Conservation (phyloP, 2,329 filamentous ascomycete species). For the Aspergillus sp. region DNA sequence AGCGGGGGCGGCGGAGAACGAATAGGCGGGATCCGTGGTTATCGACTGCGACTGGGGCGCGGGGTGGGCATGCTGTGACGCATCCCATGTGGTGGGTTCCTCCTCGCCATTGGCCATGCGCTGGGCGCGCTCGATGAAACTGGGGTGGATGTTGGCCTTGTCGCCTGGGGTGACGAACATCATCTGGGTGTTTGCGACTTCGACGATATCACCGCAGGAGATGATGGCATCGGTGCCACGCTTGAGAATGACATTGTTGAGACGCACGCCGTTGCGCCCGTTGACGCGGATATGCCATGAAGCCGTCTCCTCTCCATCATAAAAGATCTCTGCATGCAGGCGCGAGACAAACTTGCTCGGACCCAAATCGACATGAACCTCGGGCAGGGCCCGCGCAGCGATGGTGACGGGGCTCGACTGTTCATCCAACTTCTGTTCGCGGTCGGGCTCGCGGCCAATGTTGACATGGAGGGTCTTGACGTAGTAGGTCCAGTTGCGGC, state of each 20-base stretch:
- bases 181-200: slow-evolving; percentile 93
- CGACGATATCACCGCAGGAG: slow-evolving; percentile 82
- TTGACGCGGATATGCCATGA: slow-evolving; percentile 83
- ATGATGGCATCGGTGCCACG: slow-evolving; percentile 63
- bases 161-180: slow-evolving; percentile 92
- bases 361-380: slow-evolving; percentile 81
- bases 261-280: slow-evolving; percentile 83
- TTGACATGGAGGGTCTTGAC: slow-evolving; percentile 45
- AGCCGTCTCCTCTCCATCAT: slow-evolving; percentile 58
- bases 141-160: slow-evolving; percentile 63
- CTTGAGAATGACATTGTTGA: slow-evolving; percentile 70
- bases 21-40: slow-evolving; percentile 6
- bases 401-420: slow-evolving; percentile 44
- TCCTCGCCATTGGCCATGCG: slow-evolving; percentile 38
- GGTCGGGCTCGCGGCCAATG: slow-evolving; percentile 46
- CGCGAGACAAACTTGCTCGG: slow-evolving; percentile 78
- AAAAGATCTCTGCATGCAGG: slow-evolving; percentile 70
- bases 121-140: slow-evolving; percentile 65
- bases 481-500: slow-evolving; percentile 49
- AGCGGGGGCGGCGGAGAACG: slow-evolving; percentile 13
- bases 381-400: slow-evolving; percentile 39
- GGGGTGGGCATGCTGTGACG: slow-evolving; percentile 35
- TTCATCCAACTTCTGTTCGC: slow-evolving; percentile 37
- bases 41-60: not conserved
- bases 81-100: slow-evolving; percentile 30